phyloP scores from a whole-genome alignment of 179 eudicot genomes.

The Beta lomatogona region DNA sequence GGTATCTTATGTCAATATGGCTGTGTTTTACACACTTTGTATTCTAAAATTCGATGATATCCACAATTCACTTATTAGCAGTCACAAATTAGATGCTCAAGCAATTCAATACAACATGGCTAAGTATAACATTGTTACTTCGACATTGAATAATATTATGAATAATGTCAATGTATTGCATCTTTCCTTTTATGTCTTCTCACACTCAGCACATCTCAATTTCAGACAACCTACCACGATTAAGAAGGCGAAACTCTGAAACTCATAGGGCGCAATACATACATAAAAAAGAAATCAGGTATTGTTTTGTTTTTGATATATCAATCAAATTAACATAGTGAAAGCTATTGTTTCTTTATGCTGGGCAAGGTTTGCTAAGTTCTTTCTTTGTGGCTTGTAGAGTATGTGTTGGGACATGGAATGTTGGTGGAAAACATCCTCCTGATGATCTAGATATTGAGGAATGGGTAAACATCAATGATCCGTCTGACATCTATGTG shows the following conservation, averaged over 20 bases:
- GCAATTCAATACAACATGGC: not conserved
- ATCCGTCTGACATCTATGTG: slow-evolving; percentile 92
- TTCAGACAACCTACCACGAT: slow-evolving; percentile 67
- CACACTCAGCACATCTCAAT: slow-evolving; percentile 9
- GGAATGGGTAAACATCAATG: slow-evolving; percentile 70
- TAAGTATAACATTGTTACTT: too few relatives aligned
- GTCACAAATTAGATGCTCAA: not conserved
- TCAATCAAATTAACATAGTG: not conserved
- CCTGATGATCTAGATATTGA: slow-evolving; percentile 79
- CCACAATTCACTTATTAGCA: too few relatives aligned
- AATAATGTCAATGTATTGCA: not conserved
- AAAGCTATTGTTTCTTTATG: not conserved
- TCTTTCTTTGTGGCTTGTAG: slow-evolving; percentile 41
- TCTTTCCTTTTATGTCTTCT: slow-evolving; percentile 7
- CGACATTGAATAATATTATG: too few relatives aligned
- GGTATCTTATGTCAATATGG: too few relatives aligned
- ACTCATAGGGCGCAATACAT: slow-evolving; percentile 92
- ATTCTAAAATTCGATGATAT: too few relatives aligned
- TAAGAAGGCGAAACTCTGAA: slow-evolving; percentile 85
- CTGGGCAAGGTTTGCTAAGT: not conserved
- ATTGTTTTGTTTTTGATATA: slow-evolving; percentile 1
- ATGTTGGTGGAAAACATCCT: slow-evolving; percentile 84
- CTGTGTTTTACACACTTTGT: too few relatives aligned
- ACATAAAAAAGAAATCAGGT: slow-evolving; percentile 84
- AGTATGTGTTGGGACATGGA: slow-evolving; percentile 92